Evolutionary conservation across 148 eudicot genomes (phyloP).

Genomic region (Rhododendron ferrugineum): DNA sequence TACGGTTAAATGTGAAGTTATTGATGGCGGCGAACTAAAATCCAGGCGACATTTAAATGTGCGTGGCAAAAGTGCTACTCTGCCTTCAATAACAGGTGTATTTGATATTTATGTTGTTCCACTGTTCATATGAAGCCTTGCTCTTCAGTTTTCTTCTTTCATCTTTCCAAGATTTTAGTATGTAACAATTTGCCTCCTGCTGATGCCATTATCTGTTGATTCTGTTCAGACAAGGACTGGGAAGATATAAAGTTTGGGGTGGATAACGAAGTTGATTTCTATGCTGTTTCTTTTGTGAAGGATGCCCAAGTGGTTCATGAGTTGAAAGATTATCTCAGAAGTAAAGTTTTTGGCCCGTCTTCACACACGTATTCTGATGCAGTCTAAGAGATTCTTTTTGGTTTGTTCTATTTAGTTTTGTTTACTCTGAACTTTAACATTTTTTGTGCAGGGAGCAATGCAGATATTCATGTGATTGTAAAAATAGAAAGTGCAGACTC

Average conservation of each 20-base stretch:
- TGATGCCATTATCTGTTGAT: constrained; percentile 20
- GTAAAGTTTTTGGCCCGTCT: constrained; percentile 32
- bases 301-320: constrained; percentile 84
- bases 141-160: background rate
- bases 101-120: background rate
- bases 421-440: background rate
- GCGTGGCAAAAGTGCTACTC: constrained; percentile 93
- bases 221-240: constrained; percentile 85
- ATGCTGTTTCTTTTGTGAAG: constrained; percentile 98
- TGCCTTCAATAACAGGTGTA: constrained; percentile 95
- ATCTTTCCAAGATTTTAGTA: background rate
- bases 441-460: constrained; percentile 58
- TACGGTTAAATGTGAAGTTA: constrained; percentile 69
- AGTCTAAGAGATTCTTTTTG: background rate
- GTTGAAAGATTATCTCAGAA: constrained; percentile 73
- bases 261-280: constrained; percentile 86
- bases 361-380: background rate
- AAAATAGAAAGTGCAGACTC: constrained; percentile 99
- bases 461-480: constrained; percentile 76
- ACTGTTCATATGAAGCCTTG: background rate
- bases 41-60: constrained; percentile 93
- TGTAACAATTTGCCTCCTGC: background rate
- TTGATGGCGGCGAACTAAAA: constrained; percentile 95
- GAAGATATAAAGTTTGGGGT: constrained; percentile 99
- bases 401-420: background rate